Conservation (phyloP, 2,329 filamentous ascomycete species). For the Ophiostoma populinum region DNA sequence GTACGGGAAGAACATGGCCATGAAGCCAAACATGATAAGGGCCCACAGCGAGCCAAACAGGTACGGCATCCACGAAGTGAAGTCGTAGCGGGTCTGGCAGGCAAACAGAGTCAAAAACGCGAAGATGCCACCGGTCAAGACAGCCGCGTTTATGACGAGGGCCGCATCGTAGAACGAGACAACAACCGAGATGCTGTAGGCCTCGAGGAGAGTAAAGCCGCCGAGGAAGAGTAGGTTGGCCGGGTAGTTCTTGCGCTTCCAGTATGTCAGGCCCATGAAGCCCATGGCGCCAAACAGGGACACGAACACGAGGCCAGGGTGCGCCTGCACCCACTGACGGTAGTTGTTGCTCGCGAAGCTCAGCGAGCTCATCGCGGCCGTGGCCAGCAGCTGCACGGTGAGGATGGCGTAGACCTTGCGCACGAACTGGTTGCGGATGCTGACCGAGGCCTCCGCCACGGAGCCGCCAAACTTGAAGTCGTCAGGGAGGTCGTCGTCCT, state of each 20-base stretch:
- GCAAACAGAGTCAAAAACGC: slow-evolving; percentile 71
- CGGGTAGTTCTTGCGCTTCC: slow-evolving; percentile 91
- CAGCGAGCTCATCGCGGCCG: slow-evolving; percentile 60
- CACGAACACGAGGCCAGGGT: slow-evolving; percentile 70
- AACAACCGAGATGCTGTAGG: slow-evolving; percentile 83
- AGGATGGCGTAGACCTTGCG: slow-evolving; percentile 97
- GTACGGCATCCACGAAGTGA: slow-evolving; percentile 93
- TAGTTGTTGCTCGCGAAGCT: slow-evolving; percentile 74
- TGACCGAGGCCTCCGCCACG: slow-evolving; percentile 82
- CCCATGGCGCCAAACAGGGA: slow-evolving; percentile 70
- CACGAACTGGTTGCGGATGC: slow-evolving; percentile 92
- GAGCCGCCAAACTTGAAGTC: slow-evolving; percentile 98
- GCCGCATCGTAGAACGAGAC: slow-evolving; percentile 74
- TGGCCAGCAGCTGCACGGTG: slow-evolving; percentile 82
- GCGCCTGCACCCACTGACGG: slow-evolving; percentile 70
- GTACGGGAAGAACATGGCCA: slow-evolving; percentile 75
- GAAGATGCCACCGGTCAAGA: slow-evolving; percentile 75
- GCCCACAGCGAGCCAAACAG: slow-evolving; percentile 84
- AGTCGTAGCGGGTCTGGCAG: slow-evolving; percentile 96
- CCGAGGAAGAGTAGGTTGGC: slow-evolving; percentile 85
- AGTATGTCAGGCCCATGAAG: slow-evolving; percentile 78
- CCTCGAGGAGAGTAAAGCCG: slow-evolving; percentile 80
- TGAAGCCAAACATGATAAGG: slow-evolving; percentile 81
- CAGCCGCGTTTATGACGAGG: slow-evolving; percentile 77
- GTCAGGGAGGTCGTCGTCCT: slow-evolving; percentile 58